Conservation (phyloP, 2,329 filamentous ascomycete species). For the Aspergillus aculeatus region DNA sequence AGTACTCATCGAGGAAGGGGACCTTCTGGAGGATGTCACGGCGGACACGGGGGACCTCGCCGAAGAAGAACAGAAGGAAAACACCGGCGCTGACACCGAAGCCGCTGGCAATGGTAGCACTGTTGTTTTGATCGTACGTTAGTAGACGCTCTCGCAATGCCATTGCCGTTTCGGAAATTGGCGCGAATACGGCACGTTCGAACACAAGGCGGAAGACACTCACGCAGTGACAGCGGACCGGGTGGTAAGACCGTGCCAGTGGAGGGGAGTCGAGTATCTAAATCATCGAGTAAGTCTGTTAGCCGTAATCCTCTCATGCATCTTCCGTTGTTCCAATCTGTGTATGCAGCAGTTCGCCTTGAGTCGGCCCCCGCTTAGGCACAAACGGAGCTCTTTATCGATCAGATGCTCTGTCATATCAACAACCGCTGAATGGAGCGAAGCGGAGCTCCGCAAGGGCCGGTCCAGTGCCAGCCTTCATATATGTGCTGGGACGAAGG, state of each 20-base stretch:
- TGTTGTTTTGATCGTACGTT: constrained; percentile 23
- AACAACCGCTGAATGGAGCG: background rate
- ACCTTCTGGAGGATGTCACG: constrained; percentile 62
- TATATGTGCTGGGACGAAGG: background rate
- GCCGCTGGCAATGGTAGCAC: constrained; percentile 49
- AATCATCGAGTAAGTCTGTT: constrained; percentile 7
- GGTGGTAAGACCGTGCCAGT: constrained; percentile 53
- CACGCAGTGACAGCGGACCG: constrained; percentile 46
- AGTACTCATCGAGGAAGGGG: constrained; percentile 58
- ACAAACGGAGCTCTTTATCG: background rate
- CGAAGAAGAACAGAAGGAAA: constrained; percentile 64
- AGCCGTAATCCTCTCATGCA: constrained; percentile 18
- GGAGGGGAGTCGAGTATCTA: constrained; percentile 51
- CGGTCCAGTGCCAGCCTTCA: background rate
- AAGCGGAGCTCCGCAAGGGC: background rate
- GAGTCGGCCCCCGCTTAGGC: background rate
- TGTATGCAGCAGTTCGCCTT: background rate
- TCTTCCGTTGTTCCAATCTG: background rate
- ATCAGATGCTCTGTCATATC: background rate
- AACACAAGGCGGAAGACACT: constrained; percentile 27
- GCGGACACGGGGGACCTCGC: constrained; percentile 61
- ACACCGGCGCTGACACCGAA: constrained; percentile 60
- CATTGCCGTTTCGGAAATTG: background rate
- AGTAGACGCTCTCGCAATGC: background rate
- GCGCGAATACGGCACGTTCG: background rate